A percentile compares a stretch with the other conserved stretches of the same genome.
Evolutionary conservation across 495 filamentous ascomycete species (phyloP).

Genomic region (Aspergillus egyptiacus): DNA sequence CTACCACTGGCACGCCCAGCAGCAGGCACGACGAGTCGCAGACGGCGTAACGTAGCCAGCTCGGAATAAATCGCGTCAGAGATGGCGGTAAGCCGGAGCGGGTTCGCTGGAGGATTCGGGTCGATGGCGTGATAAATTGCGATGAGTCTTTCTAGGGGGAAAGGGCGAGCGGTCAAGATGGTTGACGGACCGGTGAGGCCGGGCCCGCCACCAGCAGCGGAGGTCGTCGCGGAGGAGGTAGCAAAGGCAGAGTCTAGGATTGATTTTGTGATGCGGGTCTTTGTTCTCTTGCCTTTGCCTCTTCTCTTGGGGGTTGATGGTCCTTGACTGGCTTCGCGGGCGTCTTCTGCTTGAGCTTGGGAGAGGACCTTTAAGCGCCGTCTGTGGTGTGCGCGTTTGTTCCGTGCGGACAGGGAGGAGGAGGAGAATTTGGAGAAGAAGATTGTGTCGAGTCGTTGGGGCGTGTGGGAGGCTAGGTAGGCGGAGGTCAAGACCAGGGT

Average conservation of each 20-base stretch:
- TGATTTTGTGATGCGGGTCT: conserved; percentile 47
- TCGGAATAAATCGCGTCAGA: conserved; percentile 63
- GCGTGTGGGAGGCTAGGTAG: conserved; percentile 88
- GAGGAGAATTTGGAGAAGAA: conserved; percentile 81
- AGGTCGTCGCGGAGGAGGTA: conserved; percentile 35
- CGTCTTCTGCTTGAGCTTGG: conserved; percentile 37
- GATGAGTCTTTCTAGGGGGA: conserved; percentile 78
- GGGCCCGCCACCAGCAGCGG: conserved; percentile 28
- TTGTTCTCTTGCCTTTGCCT: conserved; percentile 35
- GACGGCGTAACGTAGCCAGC: conserved; percentile 71
- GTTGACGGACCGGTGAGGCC: conserved; percentile 58
- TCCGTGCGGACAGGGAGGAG: conserved; percentile 39
- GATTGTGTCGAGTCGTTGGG: conserved; percentile 65
- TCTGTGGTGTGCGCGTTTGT: conserved; percentile 54
- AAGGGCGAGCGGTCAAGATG: conserved; percentile 71
- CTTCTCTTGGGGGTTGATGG: conserved; percentile 29
- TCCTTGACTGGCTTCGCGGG: conserved; percentile 23
- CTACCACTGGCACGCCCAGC: conserved; percentile 37
- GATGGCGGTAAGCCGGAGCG: conserved; percentile 41
- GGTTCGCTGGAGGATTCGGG: conserved; percentile 53
- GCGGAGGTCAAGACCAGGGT: conserved; percentile 77
- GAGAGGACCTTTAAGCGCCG: conserved; percentile 43
- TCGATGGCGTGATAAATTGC: conserved; percentile 80
- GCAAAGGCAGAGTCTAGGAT: conserved; percentile 37
- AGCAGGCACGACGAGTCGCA: conserved; percentile 65